A percentile compares a stretch with the other conserved stretches of the same genome.
Conservation (phyloP, 805 yeast genomes). For the Sugiyamaella valdiviana region DNA sequence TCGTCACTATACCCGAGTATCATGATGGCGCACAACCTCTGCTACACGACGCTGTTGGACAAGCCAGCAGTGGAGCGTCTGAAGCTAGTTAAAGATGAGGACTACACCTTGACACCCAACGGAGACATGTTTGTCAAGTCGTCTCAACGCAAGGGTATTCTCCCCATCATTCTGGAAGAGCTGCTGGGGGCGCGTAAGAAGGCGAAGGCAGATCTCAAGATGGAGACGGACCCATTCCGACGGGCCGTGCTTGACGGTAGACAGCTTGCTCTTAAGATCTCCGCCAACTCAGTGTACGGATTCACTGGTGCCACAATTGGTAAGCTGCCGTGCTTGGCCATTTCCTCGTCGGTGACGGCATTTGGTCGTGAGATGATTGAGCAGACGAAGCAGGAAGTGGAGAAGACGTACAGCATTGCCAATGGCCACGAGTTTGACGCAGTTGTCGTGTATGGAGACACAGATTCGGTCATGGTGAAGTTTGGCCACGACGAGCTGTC, state of each 20-base stretch:
- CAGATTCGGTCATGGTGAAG: constrained; percentile 98
- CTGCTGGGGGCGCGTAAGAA: constrained; percentile 84
- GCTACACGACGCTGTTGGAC: constrained; percentile 84
- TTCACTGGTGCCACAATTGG: constrained; percentile 99
- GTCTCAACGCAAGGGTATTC: constrained; percentile 66
- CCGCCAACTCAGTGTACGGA: constrained; percentile 98
- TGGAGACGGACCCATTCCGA: constrained; percentile 90
- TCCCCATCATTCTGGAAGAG: constrained; percentile 89
- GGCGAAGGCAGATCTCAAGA: constrained; percentile 84
- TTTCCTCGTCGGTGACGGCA: constrained; percentile 91
- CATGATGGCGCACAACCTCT: constrained; percentile 97
- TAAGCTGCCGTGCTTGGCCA: constrained; percentile 91
- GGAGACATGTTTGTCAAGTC: constrained; percentile 84
- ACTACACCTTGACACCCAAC: constrained; percentile 83
- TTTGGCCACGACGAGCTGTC: constrained; percentile 78
- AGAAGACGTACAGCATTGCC: constrained; percentile 65
- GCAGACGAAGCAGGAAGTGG: constrained; percentile 78
- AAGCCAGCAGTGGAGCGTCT: constrained; percentile 61
- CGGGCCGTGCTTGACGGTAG: constrained; percentile 94
- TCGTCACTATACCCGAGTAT: constrained; percentile 95
- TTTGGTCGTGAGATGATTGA: constrained; percentile 98
- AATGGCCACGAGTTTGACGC: constrained; percentile 85
- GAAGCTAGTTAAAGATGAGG: constrained; percentile 59
- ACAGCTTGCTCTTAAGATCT: constrained; percentile 90
- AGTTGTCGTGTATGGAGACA: constrained; percentile 93